Evolutionary conservation across 2,329 filamentous ascomycete genomes (phyloP), one percentile per base, ranked within the genome.

Genomic region (Exutisphaerella laricina): DNA sequence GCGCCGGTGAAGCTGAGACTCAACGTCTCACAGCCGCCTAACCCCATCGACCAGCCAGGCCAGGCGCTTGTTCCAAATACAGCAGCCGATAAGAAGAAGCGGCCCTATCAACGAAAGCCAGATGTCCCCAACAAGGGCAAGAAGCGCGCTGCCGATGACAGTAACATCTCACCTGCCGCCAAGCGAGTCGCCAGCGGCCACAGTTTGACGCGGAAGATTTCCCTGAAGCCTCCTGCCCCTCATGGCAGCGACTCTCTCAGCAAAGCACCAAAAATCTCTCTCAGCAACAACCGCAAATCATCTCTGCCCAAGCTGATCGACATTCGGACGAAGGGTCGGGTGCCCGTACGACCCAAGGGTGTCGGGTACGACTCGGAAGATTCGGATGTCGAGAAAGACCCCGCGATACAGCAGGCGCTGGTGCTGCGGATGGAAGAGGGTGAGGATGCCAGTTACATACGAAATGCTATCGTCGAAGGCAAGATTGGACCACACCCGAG

Each of bases 331-430:
- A 48, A 44, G 42, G 50, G 46, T 36, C 46, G 48, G 45, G 53
- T 41, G 38, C 54, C 52, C 34, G 34, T 48, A 53, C 41, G 54
- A 47, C 83, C 85, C 5, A 71, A 77, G 22, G 92, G 92, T 39
- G 88, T 94, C 43, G 92, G 90, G 5, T 98, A 97, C 66, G 92
- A 98, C 63, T 96, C 89, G 3, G 92, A 97, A 65, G 88, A 89
- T 9, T 92, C 88, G 42, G 92, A 97, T 60, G 80, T 83, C 10
- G 92, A 98, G 64, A 67, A 72, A 7, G 92, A 98, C 58, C 92
- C 92, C 0, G 77, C 84, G 1, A 86, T 94, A 48, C 90, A 97
- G 65, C 85, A 90, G 58, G 84, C 94, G 51, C 87, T 97, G 53
- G 75, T 98, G 6, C 66, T 98, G 48, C 85, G 92, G 46, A 95